Base-by-base conservation (phyloP, 2,329 filamentous ascomycete species). In the Alternaria consortialis region DNA sequence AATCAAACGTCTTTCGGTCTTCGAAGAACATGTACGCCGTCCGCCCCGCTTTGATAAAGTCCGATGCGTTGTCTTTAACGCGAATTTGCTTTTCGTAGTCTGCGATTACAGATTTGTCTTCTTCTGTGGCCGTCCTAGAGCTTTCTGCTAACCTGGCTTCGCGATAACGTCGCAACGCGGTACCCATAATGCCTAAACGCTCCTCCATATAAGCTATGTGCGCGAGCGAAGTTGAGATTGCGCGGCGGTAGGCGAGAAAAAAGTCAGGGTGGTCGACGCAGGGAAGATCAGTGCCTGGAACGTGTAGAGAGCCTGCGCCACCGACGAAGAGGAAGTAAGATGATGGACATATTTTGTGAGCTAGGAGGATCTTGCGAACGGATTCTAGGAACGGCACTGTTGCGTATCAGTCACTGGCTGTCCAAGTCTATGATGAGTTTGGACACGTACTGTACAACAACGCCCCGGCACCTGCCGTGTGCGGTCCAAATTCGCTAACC, bases 1-100 rank as follows among this genome's bases (percentile, higher is more conserved):
- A 79, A 12, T 48, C 51, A 48, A 79, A 78, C 12, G 57, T 64
- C 52, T 64, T 69, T 32, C 77, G 75, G 5, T 74, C 74, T 32
- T 78, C 74, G 11, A 78, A 79, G 34, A 79, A 78, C 74, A 78
- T 77, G 42, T 56, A 78, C 25, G 70, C 71, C n/a, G 76, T 74
- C 2, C 77, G 60, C 1, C 68, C 74, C 1, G 74, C 76, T 25
- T 71, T 75, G 15, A 77, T 76, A 15, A 77, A 77, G 60, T 74
- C 70, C 0, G 59, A 64, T 2, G 74, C 71, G 4, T 58, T 48
- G 20, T 77, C 74, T 27, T 74, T 74, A 3, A 12, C 34, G 29
- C 58, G 67, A 15, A 76, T 68, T 0, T 53, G 50, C 1, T 60
- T 53, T 46, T 77, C 75, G 25, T 75, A 77, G 31, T 67, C 66